Evolutionary conservation across 2,329 filamentous ascomycete species (phyloP).

Genomic region (Fusarium anguioides): DNA sequence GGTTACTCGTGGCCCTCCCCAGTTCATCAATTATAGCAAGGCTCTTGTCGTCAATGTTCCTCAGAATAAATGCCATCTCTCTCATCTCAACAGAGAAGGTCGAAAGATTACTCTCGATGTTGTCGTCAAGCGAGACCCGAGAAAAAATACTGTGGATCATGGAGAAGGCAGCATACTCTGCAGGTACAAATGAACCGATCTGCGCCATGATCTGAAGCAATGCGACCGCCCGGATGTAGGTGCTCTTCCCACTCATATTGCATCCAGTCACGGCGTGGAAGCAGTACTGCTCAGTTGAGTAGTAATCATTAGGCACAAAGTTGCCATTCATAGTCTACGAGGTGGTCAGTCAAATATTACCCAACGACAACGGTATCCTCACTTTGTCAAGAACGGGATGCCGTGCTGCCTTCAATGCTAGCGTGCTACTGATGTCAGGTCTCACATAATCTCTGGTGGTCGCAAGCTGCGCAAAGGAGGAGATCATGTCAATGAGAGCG

Average conservation of each 20-base stretch:
- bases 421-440: conserved; percentile 73
- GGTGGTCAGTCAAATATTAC: background rate
- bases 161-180: conserved; percentile 82
- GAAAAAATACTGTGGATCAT: conserved; percentile 88
- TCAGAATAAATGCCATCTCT: conserved; percentile 92
- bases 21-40: conserved; percentile 92
- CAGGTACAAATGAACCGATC: conserved; percentile 90
- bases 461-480: conserved; percentile 79
- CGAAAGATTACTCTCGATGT: conserved; percentile 88
- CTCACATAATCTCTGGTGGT: conserved; percentile 70
- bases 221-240: conserved; percentile 88
- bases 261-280: conserved; percentile 96
- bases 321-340: conserved; percentile 68
- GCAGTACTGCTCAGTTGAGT: conserved; percentile 79
- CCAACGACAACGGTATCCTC: background rate
- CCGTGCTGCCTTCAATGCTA: conserved; percentile 79
- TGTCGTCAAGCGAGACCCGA: conserved; percentile 86
- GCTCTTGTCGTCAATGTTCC: conserved; percentile 80
- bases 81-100: conserved; percentile 96
- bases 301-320: conserved; percentile 92
- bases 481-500: conserved; percentile 86
- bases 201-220: conserved; percentile 94
- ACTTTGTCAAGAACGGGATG: conserved; percentile 83
- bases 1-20: conserved; percentile 87
- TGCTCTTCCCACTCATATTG: conserved; percentile 99